These are phyloP conservation scores for Eutrema yunnanense DNA, from an alignment of 345 rosid species.

Conservation along the genomic window DNA sequence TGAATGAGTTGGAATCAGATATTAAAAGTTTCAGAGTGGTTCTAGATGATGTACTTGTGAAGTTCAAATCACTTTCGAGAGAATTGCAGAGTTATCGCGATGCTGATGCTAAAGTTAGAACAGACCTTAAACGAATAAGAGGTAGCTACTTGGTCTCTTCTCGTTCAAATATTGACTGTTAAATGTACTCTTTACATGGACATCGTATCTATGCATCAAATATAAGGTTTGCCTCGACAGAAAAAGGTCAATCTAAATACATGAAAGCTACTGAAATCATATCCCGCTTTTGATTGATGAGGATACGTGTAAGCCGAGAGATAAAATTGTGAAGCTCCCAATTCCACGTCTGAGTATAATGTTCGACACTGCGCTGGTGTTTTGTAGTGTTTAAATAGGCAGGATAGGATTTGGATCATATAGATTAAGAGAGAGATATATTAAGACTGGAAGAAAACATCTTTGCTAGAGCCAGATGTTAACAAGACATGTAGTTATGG, in stretches of 20 bases:
- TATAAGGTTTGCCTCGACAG: slow-evolving; percentile 5
- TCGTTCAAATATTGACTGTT: slow-evolving; percentile 1
- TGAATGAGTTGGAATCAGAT: slow-evolving; percentile 46
- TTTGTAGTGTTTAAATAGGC: neutral
- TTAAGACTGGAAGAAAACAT: neutral
- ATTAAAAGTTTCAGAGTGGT: slow-evolving; percentile 57
- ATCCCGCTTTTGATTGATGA: slow-evolving; percentile 5
- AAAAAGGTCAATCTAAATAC: neutral
- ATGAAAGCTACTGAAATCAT: slow-evolving; percentile 11
- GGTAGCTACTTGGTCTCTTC: slow-evolving; percentile 43
- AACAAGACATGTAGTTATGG: neutral
- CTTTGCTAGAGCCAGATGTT: neutral
- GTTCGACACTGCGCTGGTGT: neutral
- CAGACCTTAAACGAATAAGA: slow-evolving; percentile 55
- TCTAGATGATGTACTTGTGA: slow-evolving; percentile 61
- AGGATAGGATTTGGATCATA: slow-evolving; percentile 3
- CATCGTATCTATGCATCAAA: slow-evolving; percentile 7
- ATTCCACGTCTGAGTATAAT: neutral
- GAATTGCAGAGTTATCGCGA: slow-evolving; percentile 61
- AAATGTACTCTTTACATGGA: neutral
- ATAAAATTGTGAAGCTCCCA: slow-evolving; percentile 8
- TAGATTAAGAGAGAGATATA: neutral
- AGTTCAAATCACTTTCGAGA: slow-evolving; percentile 52
- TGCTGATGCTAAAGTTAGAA: slow-evolving; percentile 60
- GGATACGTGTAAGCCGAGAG: neutral